phyloP scores from a whole-genome alignment of 1,284 basidiomycete genomes.

The Agaricales sp. region DNA sequence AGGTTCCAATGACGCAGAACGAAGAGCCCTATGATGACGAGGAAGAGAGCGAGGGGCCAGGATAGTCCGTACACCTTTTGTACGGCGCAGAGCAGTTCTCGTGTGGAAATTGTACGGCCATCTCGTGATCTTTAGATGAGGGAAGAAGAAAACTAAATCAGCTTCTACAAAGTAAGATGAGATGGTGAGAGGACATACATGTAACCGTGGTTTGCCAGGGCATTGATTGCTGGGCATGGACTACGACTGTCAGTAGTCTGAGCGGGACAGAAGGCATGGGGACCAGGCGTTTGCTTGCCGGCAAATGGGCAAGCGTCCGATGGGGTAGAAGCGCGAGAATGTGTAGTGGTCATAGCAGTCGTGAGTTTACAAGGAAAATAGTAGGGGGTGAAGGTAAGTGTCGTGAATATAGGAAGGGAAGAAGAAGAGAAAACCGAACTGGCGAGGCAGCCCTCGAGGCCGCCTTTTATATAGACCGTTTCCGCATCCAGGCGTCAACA shows the following conservation, averaged over 20 bases:
- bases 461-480: too few species aligned
- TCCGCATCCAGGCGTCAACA: too few species aligned
- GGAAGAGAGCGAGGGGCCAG: background rate
- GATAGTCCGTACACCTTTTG: background rate
- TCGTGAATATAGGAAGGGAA: background rate
- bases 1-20: background rate
- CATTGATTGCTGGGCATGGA: constrained; percentile 1
- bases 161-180: background rate
- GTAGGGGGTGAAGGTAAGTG: background rate
- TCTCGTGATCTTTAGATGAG: background rate
- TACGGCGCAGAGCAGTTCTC: background rate
- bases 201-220: constrained; percentile 1
- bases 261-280: background rate
- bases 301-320: background rate
- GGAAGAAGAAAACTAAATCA: background rate
- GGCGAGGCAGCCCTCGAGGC: too few species aligned
- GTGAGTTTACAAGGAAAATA: background rate
- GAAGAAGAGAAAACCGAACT: background rate
- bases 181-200: background rate
- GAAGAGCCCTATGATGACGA: background rate
- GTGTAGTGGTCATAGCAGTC: background rate
- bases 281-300: background rate
- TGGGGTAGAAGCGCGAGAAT: background rate
- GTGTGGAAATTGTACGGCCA: background rate
- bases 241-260: background rate